These are phyloP conservation scores for Acanthamoeba pearcei DNA, from an alignment of 208 protist species.

Conservation along the genomic window DNA sequence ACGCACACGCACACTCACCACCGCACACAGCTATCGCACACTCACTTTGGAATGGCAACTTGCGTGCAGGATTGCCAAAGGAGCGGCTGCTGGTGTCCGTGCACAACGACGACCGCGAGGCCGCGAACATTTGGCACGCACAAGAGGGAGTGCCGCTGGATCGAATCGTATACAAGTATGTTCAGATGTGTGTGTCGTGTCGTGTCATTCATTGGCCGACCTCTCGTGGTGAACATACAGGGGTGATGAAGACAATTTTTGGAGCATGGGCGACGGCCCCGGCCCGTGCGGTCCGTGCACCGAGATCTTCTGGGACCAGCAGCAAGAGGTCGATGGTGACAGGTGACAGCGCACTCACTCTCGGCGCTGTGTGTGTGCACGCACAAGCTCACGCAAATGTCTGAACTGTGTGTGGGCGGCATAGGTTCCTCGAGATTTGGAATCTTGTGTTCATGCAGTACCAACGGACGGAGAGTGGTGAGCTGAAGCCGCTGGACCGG, in stretches of 20 bases:
- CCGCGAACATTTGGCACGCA: slow-evolving; percentile 34
- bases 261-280: slow-evolving; percentile 77
- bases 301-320: slow-evolving; percentile 85
- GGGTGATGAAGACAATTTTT: slow-evolving; percentile 84
- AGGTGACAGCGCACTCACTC: slow-evolving; percentile 9
- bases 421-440: slow-evolving; percentile 84
- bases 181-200: neutral
- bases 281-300: slow-evolving; percentile 86
- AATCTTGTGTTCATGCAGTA: slow-evolving; percentile 87
- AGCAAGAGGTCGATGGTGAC: slow-evolving; percentile 68
- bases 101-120: slow-evolving; percentile 67
- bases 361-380: neutral
- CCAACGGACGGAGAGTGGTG: neutral
- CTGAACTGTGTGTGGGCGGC: neutral
- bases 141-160: slow-evolving; percentile 51
- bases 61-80: neutral
- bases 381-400: neutral
- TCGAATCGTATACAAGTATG: slow-evolving; percentile 28
- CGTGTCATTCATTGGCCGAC: neutral
- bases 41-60: neutral
- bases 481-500: slow-evolving; percentile 23
- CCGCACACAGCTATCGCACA: neutral
- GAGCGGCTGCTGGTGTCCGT: slow-evolving; percentile 73
- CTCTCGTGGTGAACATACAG: neutral
- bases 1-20: neutral